Evolutionary conservation across 306 rosid genomes (phyloP), one percentile per base, ranked within the genome.

Genomic region (Ammopiptanthus mongolicus): DNA sequence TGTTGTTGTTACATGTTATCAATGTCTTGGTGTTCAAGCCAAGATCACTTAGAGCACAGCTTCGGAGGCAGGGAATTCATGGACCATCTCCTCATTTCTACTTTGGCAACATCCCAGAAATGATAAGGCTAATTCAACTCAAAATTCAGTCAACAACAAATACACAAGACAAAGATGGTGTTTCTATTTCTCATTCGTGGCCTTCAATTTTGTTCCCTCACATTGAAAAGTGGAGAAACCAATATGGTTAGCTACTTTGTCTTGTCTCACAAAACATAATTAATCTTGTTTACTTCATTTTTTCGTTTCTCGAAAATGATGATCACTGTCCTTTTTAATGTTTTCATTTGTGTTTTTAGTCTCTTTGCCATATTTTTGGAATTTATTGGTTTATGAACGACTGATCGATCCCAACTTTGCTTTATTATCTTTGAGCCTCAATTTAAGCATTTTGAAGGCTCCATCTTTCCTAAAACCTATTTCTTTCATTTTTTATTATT

Each of bases 71-170:
- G 50, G 96, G 96, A n/a, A 89, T 91, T 61, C 22, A 65, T 73
- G 98, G 98, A 0, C 96, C 47, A 53, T 86, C 8, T n/a, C n/a
- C n/a, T n/a, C n/a, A n/a, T n/a, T n/a, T n/a, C n/a, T n/a, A n/a
- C n/a, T n/a, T n/a, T n/a, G 98, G 97, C 7, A 91, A 89, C 56
- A 75, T 89, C 33, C 75, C 84, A 0, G 84, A 93, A 56, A 91
- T 87, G 9, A 87, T 81, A 65, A 74, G 44, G 8, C n/a, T n/a
- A n/a, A 66, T 86, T 78, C 77, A 64, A 12, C 77, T 57, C 7
- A 42, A 84, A 67, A 8, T 22, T 47, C 69, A 71, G 21, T 60
- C n/a, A 6, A 14, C 53, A 14, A 18, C 80, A 6, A 3, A 50
- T 23, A 7, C 52, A 47, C 21, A 72, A 4, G 8, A 61, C 23